Base-by-base conservation (phyloP, 2,329 filamentous ascomycete species). In the Cladosporium velox region DNA sequence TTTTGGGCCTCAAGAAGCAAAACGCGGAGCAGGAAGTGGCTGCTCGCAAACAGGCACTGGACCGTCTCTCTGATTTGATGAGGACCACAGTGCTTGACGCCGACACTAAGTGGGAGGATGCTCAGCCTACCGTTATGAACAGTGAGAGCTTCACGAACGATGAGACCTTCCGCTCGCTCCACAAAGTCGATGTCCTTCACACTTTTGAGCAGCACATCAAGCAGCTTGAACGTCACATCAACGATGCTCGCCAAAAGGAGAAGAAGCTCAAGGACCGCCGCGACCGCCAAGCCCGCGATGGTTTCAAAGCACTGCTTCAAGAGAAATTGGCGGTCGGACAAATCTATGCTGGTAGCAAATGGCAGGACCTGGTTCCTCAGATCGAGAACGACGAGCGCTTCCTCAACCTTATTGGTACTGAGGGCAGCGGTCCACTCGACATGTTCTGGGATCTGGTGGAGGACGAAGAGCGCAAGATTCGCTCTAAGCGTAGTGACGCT, bases 201-300 rank as follows among this genome's bases (percentile, higher is more conserved):
- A 91, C 91, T 67, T 99, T 98, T 79, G 93, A 98, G 81, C 92
- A 91, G 74, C 94, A 98, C 76, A 95, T 98, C 83, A 97, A 96
- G 80, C 86, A 89, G 66, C 85, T 98, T 70, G 95, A 99, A 79
- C 90, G 93, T 68, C 88, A 88, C 62, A 93, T 96, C 81, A 98
- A 98, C 79, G 93, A 97, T 76, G 87, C 89, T 58, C 90, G 91
- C 69, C 95, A 99, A 79, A 88, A 91, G 72, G 89, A 95, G 74
- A 97, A 96, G 82, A 90, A 89, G 68, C 86, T 86, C 72, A 94
- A 91, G 78, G 86, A 88, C 65, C 89, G 95, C 67, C 87, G 89
- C 71, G 93, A 97, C 77, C 91, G 95, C 69, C 91, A 93, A 80
- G 90, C 90, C 72, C 89, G 95, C 68, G 95, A 99, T 76, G 86